phyloP scores from a whole-genome alignment of 2,329 filamentous ascomycete genomes.

The Cladophialophora exuberans region DNA sequence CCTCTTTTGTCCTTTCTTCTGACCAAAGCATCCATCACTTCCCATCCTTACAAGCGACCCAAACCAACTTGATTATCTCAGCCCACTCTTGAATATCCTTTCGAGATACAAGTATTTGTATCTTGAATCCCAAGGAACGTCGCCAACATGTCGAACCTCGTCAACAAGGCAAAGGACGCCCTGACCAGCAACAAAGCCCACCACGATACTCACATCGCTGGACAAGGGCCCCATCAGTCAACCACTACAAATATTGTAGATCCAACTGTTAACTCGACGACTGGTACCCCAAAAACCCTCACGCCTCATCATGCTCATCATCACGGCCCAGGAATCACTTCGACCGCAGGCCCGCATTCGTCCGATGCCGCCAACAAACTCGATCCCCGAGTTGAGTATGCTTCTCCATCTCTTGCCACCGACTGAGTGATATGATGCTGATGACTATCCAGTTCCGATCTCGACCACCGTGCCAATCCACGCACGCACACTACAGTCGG shows the following conservation, averaged over 20 bases:
- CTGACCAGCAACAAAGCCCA: slow-evolving; percentile 39
- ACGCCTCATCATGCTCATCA: no score
- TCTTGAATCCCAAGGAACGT: neutral
- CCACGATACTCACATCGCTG: slow-evolving; percentile 16
- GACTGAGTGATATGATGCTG: no score
- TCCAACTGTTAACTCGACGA: neutral
- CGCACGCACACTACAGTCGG: slow-evolving; percentile 36
- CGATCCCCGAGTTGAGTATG: slow-evolving; percentile 36
- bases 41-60: neutral
- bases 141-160: slow-evolving; percentile 48
- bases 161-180: slow-evolving; percentile 54
- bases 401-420: no score
- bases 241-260: neutral
- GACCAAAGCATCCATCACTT: neutral
- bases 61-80: no score
- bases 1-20: neutral
- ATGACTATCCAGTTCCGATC: no score
- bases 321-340: neutral
- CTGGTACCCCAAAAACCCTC: neutral
- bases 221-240: slow-evolving; percentile 23
- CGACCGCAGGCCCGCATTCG: slow-evolving; percentile 47
- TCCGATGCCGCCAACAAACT: slow-evolving; percentile 50
- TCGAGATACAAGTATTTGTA: no score
- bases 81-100: no score
- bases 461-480: slow-evolving; percentile 9